Evolutionary conservation across 2,329 filamentous ascomycete genomes (phyloP).

Genomic region (Cladosporium colombiae): DNA sequence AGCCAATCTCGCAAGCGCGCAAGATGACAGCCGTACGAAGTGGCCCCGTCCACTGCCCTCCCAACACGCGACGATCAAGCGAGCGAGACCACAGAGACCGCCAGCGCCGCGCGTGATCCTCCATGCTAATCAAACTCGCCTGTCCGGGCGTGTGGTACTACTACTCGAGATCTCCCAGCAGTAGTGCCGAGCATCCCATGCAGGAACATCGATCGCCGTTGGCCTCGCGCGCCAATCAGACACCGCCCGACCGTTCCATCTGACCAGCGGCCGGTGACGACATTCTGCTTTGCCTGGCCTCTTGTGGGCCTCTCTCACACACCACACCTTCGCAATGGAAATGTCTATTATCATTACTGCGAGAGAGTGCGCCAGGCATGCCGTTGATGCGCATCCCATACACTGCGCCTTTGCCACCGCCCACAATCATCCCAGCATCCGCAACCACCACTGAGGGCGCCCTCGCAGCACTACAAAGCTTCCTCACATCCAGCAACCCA

Average conservation of each 20-base stretch:
- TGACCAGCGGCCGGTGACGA: conserved; percentile 14
- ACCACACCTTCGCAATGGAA: neutral
- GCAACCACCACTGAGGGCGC: conserved; percentile 72
- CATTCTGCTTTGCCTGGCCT: conserved; percentile 10
- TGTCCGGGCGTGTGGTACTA: neutral
- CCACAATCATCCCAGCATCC: conserved; percentile 70
- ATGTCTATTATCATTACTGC: neutral
- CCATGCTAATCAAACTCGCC: neutral
- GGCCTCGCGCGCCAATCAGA: conserved; percentile 10
- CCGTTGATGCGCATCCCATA: conserved; percentile 81
- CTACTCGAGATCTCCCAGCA: neutral
- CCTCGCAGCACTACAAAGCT: conserved; percentile 72
- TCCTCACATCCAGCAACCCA: conserved; percentile 61
- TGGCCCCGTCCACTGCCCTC: neutral
- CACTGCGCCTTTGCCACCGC: conserved; percentile 75
- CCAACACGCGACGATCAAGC: neutral
- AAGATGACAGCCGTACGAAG: neutral
- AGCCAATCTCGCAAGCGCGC: conserved; percentile 9
- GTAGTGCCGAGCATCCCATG: conserved; percentile 5
- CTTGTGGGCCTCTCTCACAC: neutral
- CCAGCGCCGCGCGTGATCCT: neutral
- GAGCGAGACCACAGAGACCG: neutral
- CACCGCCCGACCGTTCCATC: neutral
- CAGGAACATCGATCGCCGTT: conserved; percentile 18
- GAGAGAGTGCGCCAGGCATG: conserved; percentile 14